Conservation (phyloP, 257 asterid genomes). For the Orobanche coerulescens region DNA sequence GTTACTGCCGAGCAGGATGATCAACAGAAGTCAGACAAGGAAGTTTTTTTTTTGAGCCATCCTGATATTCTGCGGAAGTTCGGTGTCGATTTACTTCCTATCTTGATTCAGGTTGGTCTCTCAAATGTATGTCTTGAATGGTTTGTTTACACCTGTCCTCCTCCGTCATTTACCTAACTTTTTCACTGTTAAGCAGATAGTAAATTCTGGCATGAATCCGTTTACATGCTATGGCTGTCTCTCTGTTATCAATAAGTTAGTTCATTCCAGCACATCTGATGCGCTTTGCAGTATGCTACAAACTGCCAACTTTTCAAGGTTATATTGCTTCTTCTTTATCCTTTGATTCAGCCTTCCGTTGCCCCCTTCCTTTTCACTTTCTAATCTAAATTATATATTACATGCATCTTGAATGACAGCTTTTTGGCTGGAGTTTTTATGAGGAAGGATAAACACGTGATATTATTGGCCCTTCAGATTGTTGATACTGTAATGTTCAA, state of each 20-base stretch:
- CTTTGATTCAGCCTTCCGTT: not conserved
- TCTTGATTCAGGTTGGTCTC: slow-evolving; percentile 62
- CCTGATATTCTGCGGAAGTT: slow-evolving; percentile 72
- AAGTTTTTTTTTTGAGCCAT: slow-evolving; percentile 47
- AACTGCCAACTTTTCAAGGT: slow-evolving; percentile 74
- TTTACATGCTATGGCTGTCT: slow-evolving; percentile 74
- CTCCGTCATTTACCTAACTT: slow-evolving; percentile 19
- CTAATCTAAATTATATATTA: slow-evolving; percentile 16
- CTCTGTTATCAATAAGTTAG: slow-evolving; percentile 74
- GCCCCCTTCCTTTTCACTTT: not conserved
- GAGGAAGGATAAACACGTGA: slow-evolving; percentile 78
- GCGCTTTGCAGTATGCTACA: slow-evolving; percentile 56
- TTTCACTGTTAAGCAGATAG: slow-evolving; percentile 60
- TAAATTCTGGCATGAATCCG: slow-evolving; percentile 72
- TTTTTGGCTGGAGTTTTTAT: slow-evolving; percentile 90
- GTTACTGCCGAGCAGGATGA: slow-evolving; percentile 39
- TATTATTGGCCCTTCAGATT: slow-evolving; percentile 65
- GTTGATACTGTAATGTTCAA: slow-evolving; percentile 66
- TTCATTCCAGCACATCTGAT: slow-evolving; percentile 64
- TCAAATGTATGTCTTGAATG: slow-evolving; percentile 10
- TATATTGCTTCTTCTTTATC: slow-evolving; percentile 23
- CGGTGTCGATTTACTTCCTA: slow-evolving; percentile 81
- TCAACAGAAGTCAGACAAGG: slow-evolving; percentile 51
- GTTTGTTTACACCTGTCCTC: slow-evolving; percentile 1
- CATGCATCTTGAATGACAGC: slow-evolving; percentile 35